Base-by-base conservation (phyloP, 768 basidiomycete genomes). In the Russula foetens region DNA sequence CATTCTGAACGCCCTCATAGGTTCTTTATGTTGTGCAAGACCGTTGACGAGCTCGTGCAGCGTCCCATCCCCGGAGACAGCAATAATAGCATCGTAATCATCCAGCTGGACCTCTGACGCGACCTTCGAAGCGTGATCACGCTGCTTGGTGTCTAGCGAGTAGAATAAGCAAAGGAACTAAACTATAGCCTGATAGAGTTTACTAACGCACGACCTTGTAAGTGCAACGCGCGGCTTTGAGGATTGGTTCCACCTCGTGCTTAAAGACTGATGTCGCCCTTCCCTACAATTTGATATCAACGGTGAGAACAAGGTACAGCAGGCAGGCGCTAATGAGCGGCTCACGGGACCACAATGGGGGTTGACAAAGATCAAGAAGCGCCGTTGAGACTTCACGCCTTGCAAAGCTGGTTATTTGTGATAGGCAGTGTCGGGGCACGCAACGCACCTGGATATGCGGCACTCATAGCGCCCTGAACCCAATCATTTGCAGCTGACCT, bases 21-120 rank as follows among this genome's bases (percentile, higher is more conserved):
- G 82, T 39, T 84, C 75, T 29, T 75, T 71, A 59, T 88, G 86
- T 55, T 84, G 75, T 3, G 87, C 84, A 58, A 93, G 82, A 3
- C 92, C 92, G 68, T 95, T 95, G 69, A 92, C 66, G 24, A 91
- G 77, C 73, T 95, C 92, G 67, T 93, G 88, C 17, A 92, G 69
- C 38, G 91, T 76, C 8, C 92, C 92, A 67, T 95, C 92, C 0
- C 92, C 92, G 0, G 90, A 92, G 24, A 94, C 79, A 31, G 83
- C 72, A 39, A 90, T 79, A 44, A 95, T 69, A 0, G 84, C 89
- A 63, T 93, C 91, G 63, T 80, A 88, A 17, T 66, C 50, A 38
- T 79, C 75, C 4, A 89, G 76, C 0, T 76, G 62, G 35, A 91
- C 71, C 4, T 74, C 71, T 62, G 81, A 82, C 0, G 77, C 82